A percentile compares a stretch with the other conserved stretches of the same genome.
phyloP scores from a whole-genome alignment of 768 basidiomycete species.

The Rubroboletus satanas region DNA sequence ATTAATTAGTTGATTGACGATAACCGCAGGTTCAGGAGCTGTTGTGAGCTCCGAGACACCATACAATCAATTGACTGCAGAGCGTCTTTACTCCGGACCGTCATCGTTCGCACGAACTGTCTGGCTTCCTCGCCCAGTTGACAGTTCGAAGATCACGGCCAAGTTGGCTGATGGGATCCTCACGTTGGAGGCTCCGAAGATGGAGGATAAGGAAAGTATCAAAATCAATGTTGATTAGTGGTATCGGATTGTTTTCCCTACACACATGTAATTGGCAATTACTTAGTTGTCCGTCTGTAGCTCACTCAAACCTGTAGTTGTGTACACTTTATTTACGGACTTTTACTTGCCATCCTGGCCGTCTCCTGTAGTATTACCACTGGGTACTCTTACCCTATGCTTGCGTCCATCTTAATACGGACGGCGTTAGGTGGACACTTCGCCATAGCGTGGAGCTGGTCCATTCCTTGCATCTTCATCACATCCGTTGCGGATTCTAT shows the following conservation, averaged over 20 bases:
- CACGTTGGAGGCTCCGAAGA: constrained; percentile 56
- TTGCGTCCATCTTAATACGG: no score
- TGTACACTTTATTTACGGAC: neutral
- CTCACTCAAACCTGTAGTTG: neutral
- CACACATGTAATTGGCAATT: neutral
- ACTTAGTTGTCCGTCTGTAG: neutral
- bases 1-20: neutral
- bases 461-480: no score
- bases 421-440: no score
- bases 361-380: no score
- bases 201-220: constrained; percentile 53
- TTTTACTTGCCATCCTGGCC: no score
- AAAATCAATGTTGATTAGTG: constrained; percentile 39
- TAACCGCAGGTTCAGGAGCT: constrained; percentile 8
- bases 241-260: neutral
- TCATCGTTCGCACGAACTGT: constrained; percentile 64
- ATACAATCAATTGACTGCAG: constrained; percentile 50
- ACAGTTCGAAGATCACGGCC: constrained; percentile 54
- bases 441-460: no score
- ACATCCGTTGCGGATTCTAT: no score
- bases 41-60: constrained; percentile 18
- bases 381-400: no score
- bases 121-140: constrained; percentile 64
- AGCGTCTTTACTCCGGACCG: constrained; percentile 56
- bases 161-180: constrained; percentile 69